Base-by-base conservation (phyloP, 331 rosid species). In the Telfairia occidentalis region DNA sequence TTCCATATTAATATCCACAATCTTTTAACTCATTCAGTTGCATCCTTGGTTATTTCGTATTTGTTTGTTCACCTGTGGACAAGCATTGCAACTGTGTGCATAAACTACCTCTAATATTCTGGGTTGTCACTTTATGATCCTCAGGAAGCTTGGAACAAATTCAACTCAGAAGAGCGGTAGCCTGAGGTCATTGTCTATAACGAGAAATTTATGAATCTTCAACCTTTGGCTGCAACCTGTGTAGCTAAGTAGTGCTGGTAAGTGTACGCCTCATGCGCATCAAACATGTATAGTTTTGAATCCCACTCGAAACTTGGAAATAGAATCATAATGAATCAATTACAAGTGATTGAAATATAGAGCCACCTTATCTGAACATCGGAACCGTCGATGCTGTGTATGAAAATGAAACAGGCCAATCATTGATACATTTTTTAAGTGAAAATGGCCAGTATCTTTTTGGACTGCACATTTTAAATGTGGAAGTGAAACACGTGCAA, bases 101-200 rank as follows among this genome's bases (percentile, higher is more conserved):
- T 63, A 15, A 34, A 15, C 52, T 55, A 21, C 19, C 9, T 58
- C 18, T 73, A 63, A 19, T 78, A 5, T 54, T 24, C 28, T 63
- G 43, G 23, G 35, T 45, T 48, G 43, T 64, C 65, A 13, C 45
- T 71, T 64, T 35, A 26, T 48, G 75, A 66, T 73, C 37, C 78
- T 54, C 85, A 91, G 97, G 97, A 91, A 75, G 97, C 92, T 55
- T 91, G 97, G 97, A 87, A 80, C 91, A 89, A 85, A 81, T 91
- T 91, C 86, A 91, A 91, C 79, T 89, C 92, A 23, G 96, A 89
- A 82, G 96, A 89, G 84, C 84, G 96, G 72, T 87, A 86, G 82
- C 85, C 13, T 9, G 30, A 49, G 60, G 30, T 49, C 60, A 30
- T 48, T 48, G 43, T 49, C 45, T n/a, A 64, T 30, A n/a, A 26